Evolutionary conservation across 257 asterid species (phyloP).

Genomic region (Nyctanthes arbortristis): DNA sequence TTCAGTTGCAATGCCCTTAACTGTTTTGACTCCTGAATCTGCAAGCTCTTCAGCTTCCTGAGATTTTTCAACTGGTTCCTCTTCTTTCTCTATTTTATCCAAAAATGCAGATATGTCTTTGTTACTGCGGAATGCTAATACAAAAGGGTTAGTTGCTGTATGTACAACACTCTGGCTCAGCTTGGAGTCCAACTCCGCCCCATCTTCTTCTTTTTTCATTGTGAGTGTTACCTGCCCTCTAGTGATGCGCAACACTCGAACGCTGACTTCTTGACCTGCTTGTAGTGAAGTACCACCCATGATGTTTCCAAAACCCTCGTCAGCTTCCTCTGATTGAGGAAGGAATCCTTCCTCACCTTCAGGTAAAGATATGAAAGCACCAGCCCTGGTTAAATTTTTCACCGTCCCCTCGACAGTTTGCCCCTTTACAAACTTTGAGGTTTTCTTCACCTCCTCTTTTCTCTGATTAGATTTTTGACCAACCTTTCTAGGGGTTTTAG

Average conservation of each 20-base stretch:
- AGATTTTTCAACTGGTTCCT: slow-evolving; percentile 30
- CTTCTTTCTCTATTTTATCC: slow-evolving; percentile 59
- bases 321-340: slow-evolving; percentile 75
- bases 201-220: slow-evolving; percentile 79
- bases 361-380: slow-evolving; percentile 89
- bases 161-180: slow-evolving; percentile 59
- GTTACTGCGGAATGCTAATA: slow-evolving; percentile 69
- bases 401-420: slow-evolving; percentile 90
- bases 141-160: slow-evolving; percentile 81
- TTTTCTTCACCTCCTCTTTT: slow-evolving; percentile 54
- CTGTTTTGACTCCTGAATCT: background rate
- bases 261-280: slow-evolving; percentile 83
- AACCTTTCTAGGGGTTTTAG: slow-evolving; percentile 65
- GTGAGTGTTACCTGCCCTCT: slow-evolving; percentile 87
- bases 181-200: slow-evolving; percentile 53
- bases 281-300: slow-evolving; percentile 76
- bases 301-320: slow-evolving; percentile 57
- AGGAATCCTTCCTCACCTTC: slow-evolving; percentile 98
- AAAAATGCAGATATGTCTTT: slow-evolving; percentile 69
- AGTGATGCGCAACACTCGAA: slow-evolving; percentile 75
- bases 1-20: background rate
- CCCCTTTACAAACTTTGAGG: slow-evolving; percentile 70
- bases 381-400: slow-evolving; percentile 70
- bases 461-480: slow-evolving; percentile 51
- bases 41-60: slow-evolving; percentile 13